Conservation (phyloP, 148 eudicot genomes). For the Amaranthus palmeri region DNA sequence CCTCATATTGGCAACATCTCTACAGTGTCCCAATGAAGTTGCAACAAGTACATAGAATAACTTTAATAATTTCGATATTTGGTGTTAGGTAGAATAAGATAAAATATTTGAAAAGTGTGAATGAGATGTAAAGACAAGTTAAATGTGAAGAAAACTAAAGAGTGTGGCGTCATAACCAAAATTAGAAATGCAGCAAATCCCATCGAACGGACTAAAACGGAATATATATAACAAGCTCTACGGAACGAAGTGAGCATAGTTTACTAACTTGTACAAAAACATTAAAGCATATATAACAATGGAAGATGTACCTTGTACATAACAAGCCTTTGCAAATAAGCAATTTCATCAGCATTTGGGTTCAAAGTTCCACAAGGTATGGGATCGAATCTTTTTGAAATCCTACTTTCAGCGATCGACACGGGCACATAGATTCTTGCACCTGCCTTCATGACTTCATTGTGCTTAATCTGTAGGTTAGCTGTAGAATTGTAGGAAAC, state of each 20-base stretch:
- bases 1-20: background rate
- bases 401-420: slow-evolving; percentile 71
- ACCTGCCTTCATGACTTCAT: slow-evolving; percentile 77
- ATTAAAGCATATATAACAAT: background rate
- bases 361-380: slow-evolving; percentile 81
- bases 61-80: too few relatives aligned
- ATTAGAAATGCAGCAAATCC: background rate
- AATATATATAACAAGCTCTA: background rate
- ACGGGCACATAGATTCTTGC: slow-evolving; percentile 64
- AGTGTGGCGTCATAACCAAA: background rate
- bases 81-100: too few relatives aligned
- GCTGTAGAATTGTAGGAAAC: slow-evolving; percentile 40
- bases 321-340: slow-evolving; percentile 84
- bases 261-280: background rate
- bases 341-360: slow-evolving; percentile 97
- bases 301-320: slow-evolving; percentile 59
- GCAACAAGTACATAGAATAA: background rate
- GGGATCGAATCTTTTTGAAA: slow-evolving; percentile 75
- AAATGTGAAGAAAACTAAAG: too few relatives aligned
- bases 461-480: slow-evolving; percentile 72
- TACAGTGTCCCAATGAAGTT: background rate
- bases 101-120: too few relatives aligned
- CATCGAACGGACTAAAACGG: background rate
- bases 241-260: background rate
- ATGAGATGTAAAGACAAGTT: too few relatives aligned